phyloP scores from a whole-genome alignment of 257 asterid genomes.

The Rehmannia glutinosa region DNA sequence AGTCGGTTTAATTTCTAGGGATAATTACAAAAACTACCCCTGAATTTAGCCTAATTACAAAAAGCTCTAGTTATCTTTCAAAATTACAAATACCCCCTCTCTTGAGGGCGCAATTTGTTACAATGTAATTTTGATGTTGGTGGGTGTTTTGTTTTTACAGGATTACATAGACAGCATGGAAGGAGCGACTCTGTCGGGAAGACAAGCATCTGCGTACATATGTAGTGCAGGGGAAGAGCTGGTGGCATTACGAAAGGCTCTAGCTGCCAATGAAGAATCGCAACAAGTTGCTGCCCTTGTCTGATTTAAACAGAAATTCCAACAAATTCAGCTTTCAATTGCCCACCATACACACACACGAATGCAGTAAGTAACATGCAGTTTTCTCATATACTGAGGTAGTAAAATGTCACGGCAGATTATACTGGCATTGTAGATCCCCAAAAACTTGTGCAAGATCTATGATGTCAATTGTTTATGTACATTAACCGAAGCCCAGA shows the following conservation, averaged over 20 bases:
- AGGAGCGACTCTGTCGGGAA: slow-evolving; percentile 94
- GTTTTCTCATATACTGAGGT: not conserved
- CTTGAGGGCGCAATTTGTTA: too few species aligned
- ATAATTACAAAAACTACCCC: too few species aligned
- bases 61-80: too few species aligned
- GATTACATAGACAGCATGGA: slow-evolving; percentile 99
- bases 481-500: not conserved
- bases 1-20: too few species aligned
- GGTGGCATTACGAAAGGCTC: slow-evolving; percentile 45
- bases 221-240: slow-evolving; percentile 84
- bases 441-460: not conserved
- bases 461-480: not conserved
- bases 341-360: not conserved
- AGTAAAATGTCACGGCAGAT: too few species aligned
- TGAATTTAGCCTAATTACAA: too few species aligned
- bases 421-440: not conserved
- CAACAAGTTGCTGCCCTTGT: slow-evolving; percentile 61
- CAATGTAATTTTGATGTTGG: too few species aligned
- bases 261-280: slow-evolving; percentile 32
- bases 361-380: not conserved
- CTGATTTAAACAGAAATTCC: too few species aligned
- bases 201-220: slow-evolving; percentile 89
- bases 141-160: slow-evolving; percentile 34
- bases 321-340: not conserved
- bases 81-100: too few species aligned